Evolutionary conservation across 495 filamentous ascomycete species (phyloP).

Genomic region (Glarea lozoyensis): DNA sequence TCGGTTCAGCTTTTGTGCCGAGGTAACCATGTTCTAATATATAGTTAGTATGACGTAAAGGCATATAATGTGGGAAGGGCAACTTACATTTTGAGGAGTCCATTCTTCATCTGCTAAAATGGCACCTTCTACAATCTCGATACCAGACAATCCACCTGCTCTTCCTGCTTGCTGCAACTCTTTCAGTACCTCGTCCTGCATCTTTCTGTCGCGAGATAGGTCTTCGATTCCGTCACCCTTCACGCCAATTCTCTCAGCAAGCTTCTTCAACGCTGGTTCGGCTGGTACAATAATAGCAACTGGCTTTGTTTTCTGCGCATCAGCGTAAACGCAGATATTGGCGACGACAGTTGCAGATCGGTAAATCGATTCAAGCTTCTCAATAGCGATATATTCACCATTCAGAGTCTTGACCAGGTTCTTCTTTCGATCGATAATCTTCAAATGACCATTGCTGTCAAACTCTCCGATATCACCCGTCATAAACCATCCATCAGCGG

Average conservation of each 20-base stretch:
- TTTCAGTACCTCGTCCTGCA: conserved; percentile 69
- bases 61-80: neutral
- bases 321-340: conserved; percentile 95
- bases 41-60: conserved; percentile 20
- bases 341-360: conserved; percentile 74
- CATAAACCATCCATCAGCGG: conserved; percentile 87
- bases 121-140: conserved; percentile 89
- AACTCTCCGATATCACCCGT: conserved; percentile 94
- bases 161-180: conserved; percentile 72
- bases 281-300: conserved; percentile 90
- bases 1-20: conserved; percentile 72
- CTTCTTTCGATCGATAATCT: conserved; percentile 96
- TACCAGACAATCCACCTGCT: conserved; percentile 67
- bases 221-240: conserved; percentile 62
- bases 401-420: conserved; percentile 93
- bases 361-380: conserved; percentile 97
- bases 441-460: conserved; percentile 69
- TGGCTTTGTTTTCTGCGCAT: conserved; percentile 70
- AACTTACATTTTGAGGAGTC: conserved; percentile 90
- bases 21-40: conserved; percentile 55
- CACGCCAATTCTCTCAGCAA: conserved; percentile 66
- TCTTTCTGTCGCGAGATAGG: conserved; percentile 74
- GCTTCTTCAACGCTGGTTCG: conserved; percentile 75
- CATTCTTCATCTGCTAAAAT: conserved; percentile 94
- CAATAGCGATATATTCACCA: conserved; percentile 96